Evolutionary conservation across 805 yeast species (phyloP), one percentile per base, ranked within the genome.

Genomic region (Candida taoyuanica): DNA sequence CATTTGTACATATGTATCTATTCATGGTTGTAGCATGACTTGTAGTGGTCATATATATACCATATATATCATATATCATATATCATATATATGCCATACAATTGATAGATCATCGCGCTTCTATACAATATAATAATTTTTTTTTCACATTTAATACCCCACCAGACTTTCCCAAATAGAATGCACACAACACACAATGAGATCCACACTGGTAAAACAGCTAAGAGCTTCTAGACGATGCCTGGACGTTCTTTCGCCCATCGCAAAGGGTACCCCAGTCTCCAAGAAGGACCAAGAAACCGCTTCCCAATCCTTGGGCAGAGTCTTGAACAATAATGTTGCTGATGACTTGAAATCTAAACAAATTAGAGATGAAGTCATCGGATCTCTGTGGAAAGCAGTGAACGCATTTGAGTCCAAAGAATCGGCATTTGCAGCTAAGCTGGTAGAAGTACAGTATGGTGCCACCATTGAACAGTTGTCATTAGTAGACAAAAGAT

Each of bases 251-350:
- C 34, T 39, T 5, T 26, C 39, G 14, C 42, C 42, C 3, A 9
- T 39, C 11, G 42, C 36, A 5, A 34, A 34, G 25, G 29, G 19
- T 2, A 17, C 23, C 2, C 39, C 39, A 3, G 19, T 31, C 13
- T 39, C 43, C n/a, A 28, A 35, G 13, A 32, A 28, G 34, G 21
- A n/a, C 14, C 34, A 35, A 7, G 36, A 35, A 6, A 8, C 17
- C 18, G 18, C 30, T 9, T 28, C 18, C 18, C 11, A 28, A 3
- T 30, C 28, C 3, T 39, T 39, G 14, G 18, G 12, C 11, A 24
- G 23, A 23, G 31, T 39, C 39, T 33, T 39, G 39, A 17, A 21
- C 24, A 21, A n/a, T n/a, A n/a, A n/a, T n/a, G n/a, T n/a, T n/a
- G n/a, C n/a, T n/a, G n/a, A n/a, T n/a, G n/a, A n/a, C n/a, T n/a